Evolutionary conservation across 768 basidiomycete species (phyloP).

Genomic region (Auricularia sp.): DNA sequence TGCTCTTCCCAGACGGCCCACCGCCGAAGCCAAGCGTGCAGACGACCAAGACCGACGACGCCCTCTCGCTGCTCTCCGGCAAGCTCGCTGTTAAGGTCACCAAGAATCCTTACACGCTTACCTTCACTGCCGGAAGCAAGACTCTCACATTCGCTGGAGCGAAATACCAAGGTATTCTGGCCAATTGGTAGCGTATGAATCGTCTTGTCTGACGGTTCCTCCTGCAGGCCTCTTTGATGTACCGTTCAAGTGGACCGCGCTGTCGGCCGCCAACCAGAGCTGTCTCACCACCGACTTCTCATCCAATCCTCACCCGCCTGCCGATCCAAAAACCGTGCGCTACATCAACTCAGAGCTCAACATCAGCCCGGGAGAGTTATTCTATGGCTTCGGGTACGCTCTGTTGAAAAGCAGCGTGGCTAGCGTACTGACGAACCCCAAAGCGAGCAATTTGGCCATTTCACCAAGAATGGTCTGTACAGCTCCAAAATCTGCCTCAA

Average conservation of each 20-base stretch:
- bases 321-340: conserved; percentile 24
- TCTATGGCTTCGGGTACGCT: conserved; percentile 23
- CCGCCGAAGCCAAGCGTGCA: conserved; percentile 35
- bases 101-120: conserved; percentile 49
- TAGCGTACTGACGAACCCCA: background rate
- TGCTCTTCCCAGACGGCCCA: conserved; percentile 50
- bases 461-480: conserved; percentile 26
- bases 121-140: conserved; percentile 21
- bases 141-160: conserved; percentile 11
- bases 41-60: conserved; percentile 21
- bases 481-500: background rate
- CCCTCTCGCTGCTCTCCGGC: conserved; percentile 32
- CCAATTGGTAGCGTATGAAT: conserved; percentile 9
- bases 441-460: conserved; percentile 23
- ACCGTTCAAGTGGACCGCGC: conserved; percentile 18
- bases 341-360: conserved; percentile 24
- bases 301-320: conserved; percentile 43
- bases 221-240: conserved; percentile 15
- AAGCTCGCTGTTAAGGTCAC: conserved; percentile 46
- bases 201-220: conserved; percentile 15
- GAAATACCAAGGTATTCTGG: conserved; percentile 7
- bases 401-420: background rate
- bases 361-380: conserved; percentile 22
- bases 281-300: conserved; percentile 46
- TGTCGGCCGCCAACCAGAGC: conserved; percentile 21